phyloP scores from a whole-genome alignment of 139 green algal genomes.

The Chlorella sp. region DNA sequence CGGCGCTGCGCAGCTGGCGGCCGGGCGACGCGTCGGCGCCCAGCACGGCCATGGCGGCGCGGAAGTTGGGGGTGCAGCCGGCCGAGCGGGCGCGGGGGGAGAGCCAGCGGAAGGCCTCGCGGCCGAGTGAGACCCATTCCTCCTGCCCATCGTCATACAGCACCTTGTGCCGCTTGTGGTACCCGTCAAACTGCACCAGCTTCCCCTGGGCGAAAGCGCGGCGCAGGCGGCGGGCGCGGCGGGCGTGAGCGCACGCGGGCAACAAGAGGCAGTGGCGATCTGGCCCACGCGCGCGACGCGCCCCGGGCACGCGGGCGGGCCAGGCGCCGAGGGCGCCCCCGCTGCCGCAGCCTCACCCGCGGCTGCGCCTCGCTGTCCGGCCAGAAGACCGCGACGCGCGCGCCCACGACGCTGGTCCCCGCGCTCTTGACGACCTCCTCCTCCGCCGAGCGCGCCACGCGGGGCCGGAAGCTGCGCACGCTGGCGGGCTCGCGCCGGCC shows the following conservation, averaged over 20 bases:
- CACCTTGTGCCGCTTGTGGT: slow-evolving; percentile 59
- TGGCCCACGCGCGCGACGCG: no score
- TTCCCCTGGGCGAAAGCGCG: slow-evolving; percentile 24
- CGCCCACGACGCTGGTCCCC: slow-evolving; percentile 26
- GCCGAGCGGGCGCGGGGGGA: slow-evolving; percentile 16
- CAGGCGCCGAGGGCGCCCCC: no score
- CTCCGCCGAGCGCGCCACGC: not conserved
- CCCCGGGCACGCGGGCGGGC: no score
- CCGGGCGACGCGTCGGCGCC: slow-evolving; percentile 22
- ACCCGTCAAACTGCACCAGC: slow-evolving; percentile 44
- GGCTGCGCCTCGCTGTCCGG: slow-evolving; percentile 31
- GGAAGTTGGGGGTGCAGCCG: slow-evolving; percentile 16
- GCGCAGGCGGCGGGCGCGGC: no score
- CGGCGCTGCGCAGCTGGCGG: not conserved
- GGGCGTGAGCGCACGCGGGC: no score
- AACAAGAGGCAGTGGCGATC: not conserved
- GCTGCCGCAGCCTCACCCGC: no score
- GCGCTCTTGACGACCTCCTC: slow-evolving; percentile 25
- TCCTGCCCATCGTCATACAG: slow-evolving; percentile 68
- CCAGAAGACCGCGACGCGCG: slow-evolving; percentile 47
- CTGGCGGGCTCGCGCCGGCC: not conserved
- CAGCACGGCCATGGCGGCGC: slow-evolving; percentile 39
- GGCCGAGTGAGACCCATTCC: slow-evolving; percentile 55
- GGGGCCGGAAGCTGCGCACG: not conserved
- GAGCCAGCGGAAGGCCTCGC: slow-evolving; percentile 47